These are phyloP conservation scores for Aureobasidium uvarum DNA, from an alignment of 2,329 filamentous ascomycete species.

Conservation along the genomic window DNA sequence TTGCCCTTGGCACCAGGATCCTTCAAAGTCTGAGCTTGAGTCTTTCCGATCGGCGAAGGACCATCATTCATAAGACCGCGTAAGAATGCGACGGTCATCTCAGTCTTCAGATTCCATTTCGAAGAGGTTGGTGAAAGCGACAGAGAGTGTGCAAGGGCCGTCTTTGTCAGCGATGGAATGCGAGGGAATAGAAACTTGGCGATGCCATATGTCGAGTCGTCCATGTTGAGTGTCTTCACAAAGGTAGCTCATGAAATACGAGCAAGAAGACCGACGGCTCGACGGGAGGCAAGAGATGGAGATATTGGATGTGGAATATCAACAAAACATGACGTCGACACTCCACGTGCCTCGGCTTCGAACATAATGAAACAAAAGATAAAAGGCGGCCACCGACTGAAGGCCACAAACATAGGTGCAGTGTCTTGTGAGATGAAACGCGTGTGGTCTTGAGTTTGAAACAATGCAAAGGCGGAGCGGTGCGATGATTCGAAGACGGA, in stretches of 20 bases:
- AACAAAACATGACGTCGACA: conserved; percentile 16
- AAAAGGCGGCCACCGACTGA: background rate
- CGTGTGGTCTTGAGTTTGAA: background rate
- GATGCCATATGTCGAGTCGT: conserved; percentile 30
- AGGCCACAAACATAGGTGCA: background rate
- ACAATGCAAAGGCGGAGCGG: background rate
- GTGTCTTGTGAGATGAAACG: background rate
- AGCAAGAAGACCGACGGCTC: background rate
- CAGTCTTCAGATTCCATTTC: conserved; percentile 76
- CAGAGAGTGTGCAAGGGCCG: conserved; percentile 63
- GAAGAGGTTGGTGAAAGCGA: conserved; percentile 66
- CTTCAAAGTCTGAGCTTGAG: conserved; percentile 62
- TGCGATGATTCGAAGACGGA: background rate
- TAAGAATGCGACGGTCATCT: conserved; percentile 69
- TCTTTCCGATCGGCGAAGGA: conserved; percentile 55
- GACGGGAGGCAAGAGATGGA: conserved; percentile 1
- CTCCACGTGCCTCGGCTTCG: conserved; percentile 15
- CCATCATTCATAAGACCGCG: conserved; percentile 59
- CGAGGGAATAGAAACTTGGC: conserved; percentile 51
- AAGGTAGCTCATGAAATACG: background rate
- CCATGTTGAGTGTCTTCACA: conserved; percentile 28
- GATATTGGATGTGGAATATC: background rate
- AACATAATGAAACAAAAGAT: background rate
- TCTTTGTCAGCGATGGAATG: conserved; percentile 62
- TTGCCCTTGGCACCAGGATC: conserved; percentile 71